Conservation (phyloP, 2,329 filamentous ascomycete genomes). For the Periconia sp. region DNA sequence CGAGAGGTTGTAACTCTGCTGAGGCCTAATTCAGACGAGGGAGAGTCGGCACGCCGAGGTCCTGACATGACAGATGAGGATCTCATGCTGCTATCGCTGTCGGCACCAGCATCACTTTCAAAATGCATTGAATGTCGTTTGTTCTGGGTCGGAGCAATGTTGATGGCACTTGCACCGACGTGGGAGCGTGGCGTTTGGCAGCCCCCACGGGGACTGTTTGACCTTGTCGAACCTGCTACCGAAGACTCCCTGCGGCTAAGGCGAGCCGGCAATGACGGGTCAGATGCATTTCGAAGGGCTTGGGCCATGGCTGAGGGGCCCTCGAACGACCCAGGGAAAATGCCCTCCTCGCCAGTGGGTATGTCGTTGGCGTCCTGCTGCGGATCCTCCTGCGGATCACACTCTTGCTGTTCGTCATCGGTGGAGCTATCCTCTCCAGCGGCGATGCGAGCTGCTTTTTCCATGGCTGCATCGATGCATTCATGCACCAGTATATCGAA, state of each 20-base stretch:
- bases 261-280: constrained; percentile 49
- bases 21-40: constrained; percentile 81
- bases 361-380: constrained; percentile 44
- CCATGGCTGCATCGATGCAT: constrained; percentile 89
- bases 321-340: constrained; percentile 62
- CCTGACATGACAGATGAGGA: constrained; percentile 79
- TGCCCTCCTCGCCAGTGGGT: constrained; percentile 55
- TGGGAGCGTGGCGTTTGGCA: constrained; percentile 82
- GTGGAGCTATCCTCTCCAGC: constrained; percentile 84
- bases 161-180: constrained; percentile 59
- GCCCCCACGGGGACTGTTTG: constrained; percentile 87
- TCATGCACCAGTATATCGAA: constrained; percentile 92
- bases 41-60: constrained; percentile 79
- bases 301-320: constrained; percentile 58
- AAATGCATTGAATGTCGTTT: constrained; percentile 77
- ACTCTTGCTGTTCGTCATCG: constrained; percentile 45
- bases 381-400: constrained; percentile 51
- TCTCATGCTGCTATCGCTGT: constrained; percentile 84
- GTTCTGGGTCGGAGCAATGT: constrained; percentile 58
- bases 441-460: constrained; percentile 85
- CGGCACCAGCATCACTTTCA: constrained; percentile 80
- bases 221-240: constrained; percentile 74
- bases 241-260: constrained; percentile 59
- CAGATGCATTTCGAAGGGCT: constrained; percentile 58
- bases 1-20: constrained; percentile 75